These are phyloP conservation scores for Lipomyces orientalis DNA, from an alignment of 805 yeast genomes.

Conservation along the genomic window DNA sequence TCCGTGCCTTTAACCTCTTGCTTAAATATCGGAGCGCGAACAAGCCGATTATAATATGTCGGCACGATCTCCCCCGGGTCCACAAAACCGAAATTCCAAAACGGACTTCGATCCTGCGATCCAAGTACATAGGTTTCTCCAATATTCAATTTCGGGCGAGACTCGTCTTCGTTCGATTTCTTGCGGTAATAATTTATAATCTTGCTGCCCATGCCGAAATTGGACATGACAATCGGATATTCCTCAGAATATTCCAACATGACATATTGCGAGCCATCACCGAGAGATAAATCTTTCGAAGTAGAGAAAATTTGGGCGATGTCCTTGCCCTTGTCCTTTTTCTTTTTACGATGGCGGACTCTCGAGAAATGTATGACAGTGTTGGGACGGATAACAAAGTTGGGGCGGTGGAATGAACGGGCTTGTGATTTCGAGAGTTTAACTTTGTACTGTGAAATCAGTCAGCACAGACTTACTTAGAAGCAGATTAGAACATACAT, in stretches of 20 bases:
- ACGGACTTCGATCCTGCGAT: constrained; percentile 95
- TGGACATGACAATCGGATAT: constrained; percentile 77
- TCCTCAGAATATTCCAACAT: constrained; percentile 92
- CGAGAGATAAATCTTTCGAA: constrained; percentile 77
- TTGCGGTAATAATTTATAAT: constrained; percentile 92
- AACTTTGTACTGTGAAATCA: constrained; percentile 63
- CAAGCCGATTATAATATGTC: constrained; percentile 86
- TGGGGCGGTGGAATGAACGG: constrained; percentile 80
- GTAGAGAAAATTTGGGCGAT: constrained; percentile 72
- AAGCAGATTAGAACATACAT: constrained; percentile 40
- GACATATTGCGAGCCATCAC: constrained; percentile 80
- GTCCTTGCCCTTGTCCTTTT: constrained; percentile 86
- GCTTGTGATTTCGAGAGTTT: constrained; percentile 67
- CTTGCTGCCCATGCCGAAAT: constrained; percentile 95
- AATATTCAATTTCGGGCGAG: constrained; percentile 83
- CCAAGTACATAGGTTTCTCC: constrained; percentile 97
- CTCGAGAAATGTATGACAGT: constrained; percentile 76
- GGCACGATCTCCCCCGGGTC: constrained; percentile 95
- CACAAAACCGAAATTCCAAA: constrained; percentile 98
- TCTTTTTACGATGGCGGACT: constrained; percentile 77
- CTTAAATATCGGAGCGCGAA: constrained; percentile 89
- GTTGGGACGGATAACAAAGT: constrained; percentile 77
- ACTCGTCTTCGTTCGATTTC: constrained; percentile 74
- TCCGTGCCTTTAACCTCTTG: constrained; percentile 83
- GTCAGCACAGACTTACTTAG: not conserved